phyloP scores from a whole-genome alignment of 495 filamentous ascomycete genomes.

The Parathielavia hyrcaniae region DNA sequence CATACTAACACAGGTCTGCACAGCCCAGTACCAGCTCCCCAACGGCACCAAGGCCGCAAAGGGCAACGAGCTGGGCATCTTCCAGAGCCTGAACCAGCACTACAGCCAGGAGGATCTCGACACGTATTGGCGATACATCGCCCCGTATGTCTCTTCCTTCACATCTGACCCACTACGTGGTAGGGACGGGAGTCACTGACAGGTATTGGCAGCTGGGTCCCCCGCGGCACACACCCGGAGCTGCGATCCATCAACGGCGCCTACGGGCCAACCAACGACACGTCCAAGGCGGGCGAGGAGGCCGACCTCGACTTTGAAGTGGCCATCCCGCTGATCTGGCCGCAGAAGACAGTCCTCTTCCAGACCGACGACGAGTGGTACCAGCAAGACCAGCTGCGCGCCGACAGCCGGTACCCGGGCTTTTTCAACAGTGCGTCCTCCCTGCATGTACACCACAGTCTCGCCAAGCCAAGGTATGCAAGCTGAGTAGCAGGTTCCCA shows the following conservation, averaged over 20 bases:
- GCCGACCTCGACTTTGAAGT: conserved; percentile 35
- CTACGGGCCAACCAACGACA: conserved; percentile 29
- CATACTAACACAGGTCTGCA: not conserved
- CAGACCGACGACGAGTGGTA: conserved; percentile 53
- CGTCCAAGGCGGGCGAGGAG: conserved; percentile 30
- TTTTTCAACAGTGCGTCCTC: conserved; percentile 46
- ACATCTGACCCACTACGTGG: conserved; percentile 1
- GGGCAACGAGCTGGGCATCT: conserved; percentile 36
- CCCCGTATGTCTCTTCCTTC: conserved; percentile 20
- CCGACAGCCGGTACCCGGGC: conserved; percentile 26
- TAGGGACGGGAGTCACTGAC: not conserved
- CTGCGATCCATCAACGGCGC: conserved; percentile 38
- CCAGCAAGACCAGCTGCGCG: conserved; percentile 19
- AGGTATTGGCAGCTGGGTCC: conserved; percentile 27
- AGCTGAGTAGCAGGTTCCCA: too few species aligned
- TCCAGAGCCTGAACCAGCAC: conserved; percentile 31
- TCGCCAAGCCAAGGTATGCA: too few species aligned
- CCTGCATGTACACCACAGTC: too few species aligned
- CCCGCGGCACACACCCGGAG: conserved; percentile 33
- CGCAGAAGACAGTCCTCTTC: conserved; percentile 53
- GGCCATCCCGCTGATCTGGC: conserved; percentile 45
- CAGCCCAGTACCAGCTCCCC: conserved; percentile 33
- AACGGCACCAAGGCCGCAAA: conserved; percentile 24
- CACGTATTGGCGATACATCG: conserved; percentile 51
- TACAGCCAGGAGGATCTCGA: conserved; percentile 53